Evolutionary conservation across 805 yeast species (phyloP), one percentile per base, ranked within the genome.

Genomic region (Sugiyamaella boreocaroliniensis): DNA sequence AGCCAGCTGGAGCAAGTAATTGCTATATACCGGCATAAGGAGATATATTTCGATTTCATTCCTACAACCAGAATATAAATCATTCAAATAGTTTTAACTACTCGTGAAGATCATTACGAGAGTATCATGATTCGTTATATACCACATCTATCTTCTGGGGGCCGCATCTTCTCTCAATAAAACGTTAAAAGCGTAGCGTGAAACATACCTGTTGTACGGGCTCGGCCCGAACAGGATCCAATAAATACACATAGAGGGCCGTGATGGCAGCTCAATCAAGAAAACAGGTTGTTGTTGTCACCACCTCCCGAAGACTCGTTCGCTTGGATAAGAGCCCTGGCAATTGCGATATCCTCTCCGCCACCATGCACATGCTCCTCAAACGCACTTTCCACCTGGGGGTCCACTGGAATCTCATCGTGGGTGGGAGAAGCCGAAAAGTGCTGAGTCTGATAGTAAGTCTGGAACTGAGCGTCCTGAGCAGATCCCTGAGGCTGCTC

Each of bases 251-350:
- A 22, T 22, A 22, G 26, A 3, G 3, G 26, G 3, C 26, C 6
- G 37, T 11, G 37, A 32, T 14, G 37, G 3, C 37, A 32, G 3
- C n/a, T 4, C n/a, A 10, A 32, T 32, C 37, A 45, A 11, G 48
- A 32, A 32, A 45, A 45, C 20, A 45, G 22, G 41, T 45, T 45
- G n/a, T 16, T 29, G 14, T 37, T 50, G 20, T 51, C 56, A 10
- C 52, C 49, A n/a, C 51, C 55, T 14, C 37, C 37, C 15, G 49
- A 50, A 9, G 47, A 29, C 20, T 73, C 80, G 57, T 76, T 79
- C 0, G 85, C 83, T 55, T 80, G 84, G 47, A 82, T 80, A 59
- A 82, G 68, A 0, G 85, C 87, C 43, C 84, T 69, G 1, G 87
- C 86, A 58, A 82, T 82, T 46, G 80, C 85, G 40, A 81, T 78